These are phyloP conservation scores for Cairneyella variabilis DNA, from an alignment of 495 filamentous ascomycete genomes.

Conservation along the genomic window DNA sequence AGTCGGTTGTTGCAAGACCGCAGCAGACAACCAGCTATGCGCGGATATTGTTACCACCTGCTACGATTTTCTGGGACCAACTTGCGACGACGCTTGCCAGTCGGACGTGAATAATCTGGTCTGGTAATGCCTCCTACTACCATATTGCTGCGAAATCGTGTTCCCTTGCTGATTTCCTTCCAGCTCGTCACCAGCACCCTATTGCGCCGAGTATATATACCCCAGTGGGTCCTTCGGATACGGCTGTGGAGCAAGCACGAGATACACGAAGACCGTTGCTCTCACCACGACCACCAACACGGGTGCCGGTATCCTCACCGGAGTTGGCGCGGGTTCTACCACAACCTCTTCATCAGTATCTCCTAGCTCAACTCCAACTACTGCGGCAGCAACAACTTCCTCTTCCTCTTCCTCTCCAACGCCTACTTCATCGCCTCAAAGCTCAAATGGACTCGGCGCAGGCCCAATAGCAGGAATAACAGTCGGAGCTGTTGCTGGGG, in stretches of 20 bases:
- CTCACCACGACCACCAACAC: background rate
- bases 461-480: background rate
- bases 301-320: too few relatives aligned
- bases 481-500: background rate
- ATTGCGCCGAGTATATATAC: conserved; percentile 2
- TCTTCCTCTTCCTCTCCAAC: background rate
- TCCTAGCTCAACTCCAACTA: too few relatives aligned
- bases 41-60: background rate
- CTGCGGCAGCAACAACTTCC: background rate
- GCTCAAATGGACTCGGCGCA: background rate
- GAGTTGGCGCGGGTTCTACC: too few relatives aligned
- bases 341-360: background rate
- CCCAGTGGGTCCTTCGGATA: background rate
- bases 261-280: background rate
- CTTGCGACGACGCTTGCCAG: background rate
- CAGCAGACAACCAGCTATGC: too few relatives aligned
- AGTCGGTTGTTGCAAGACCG: too few relatives aligned
- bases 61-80: background rate
- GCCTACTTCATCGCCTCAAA: background rate
- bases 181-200: background rate
- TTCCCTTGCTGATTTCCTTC: background rate
- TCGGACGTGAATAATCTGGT: background rate
- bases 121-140: background rate
- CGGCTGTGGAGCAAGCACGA: background rate
- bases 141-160: background rate